Evolutionary conservation across 441 rosid genomes (phyloP).

Genomic region (Gossypium gossypioides): DNA sequence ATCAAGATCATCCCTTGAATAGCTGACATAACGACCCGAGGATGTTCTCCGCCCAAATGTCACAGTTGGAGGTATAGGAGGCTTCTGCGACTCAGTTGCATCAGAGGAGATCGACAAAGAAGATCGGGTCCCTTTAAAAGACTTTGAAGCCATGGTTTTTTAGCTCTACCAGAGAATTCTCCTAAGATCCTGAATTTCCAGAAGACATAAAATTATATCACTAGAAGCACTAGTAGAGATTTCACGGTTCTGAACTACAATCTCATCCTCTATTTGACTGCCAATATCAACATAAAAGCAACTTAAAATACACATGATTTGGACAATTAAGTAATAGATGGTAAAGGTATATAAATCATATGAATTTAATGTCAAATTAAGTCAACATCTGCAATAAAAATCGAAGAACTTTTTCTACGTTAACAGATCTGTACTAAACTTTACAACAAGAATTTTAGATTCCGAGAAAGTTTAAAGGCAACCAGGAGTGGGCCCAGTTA

Average conservation of each 20-base stretch:
- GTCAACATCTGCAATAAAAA: neutral
- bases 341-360: constrained; percentile 10
- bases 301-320: constrained; percentile 15
- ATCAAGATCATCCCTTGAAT: constrained; percentile 83
- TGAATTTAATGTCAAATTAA: neutral
- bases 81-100: constrained; percentile 42
- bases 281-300: neutral
- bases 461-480: neutral
- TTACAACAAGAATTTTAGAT: neutral
- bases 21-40: constrained; percentile 75
- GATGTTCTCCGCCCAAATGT: constrained; percentile 66
- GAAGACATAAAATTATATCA: constrained; percentile 12
- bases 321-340: constrained; percentile 6
- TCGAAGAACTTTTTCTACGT: neutral
- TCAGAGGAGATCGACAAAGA: constrained; percentile 51
- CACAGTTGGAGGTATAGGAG: constrained; percentile 50
- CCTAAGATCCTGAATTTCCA: constrained; percentile 34
- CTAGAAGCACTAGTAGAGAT: neutral
- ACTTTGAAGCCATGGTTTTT: constrained; percentile 50
- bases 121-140: constrained; percentile 47
- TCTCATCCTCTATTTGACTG: neutral
- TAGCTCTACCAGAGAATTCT: constrained; percentile 14
- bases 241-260: neutral
- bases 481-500: neutral
- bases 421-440: neutral